Evolutionary conservation across 495 filamentous ascomycete genomes (phyloP), one percentile per base, ranked within the genome.

Genomic region (Apiosordaria backusii): DNA sequence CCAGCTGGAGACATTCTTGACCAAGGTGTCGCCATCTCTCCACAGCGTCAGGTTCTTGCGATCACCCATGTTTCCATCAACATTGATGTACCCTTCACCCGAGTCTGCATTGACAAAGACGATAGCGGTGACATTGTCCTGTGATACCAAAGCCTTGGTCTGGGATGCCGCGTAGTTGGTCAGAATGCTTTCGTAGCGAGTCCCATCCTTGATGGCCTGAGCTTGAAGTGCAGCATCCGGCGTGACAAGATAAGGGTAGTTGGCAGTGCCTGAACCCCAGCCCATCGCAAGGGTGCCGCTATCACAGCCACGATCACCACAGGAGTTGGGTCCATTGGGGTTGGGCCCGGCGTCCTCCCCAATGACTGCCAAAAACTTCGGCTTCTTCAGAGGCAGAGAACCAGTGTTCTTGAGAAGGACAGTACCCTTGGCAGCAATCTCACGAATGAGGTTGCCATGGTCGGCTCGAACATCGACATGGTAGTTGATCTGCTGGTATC

Each of bases 11-110:
- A 96, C 92, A 58, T 87, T 88, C 71, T 87, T 82, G 75, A 99
- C 88, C 50, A 98, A 81, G 0, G 82, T 81, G 57, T 97, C 93
- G 16, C 90, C 92, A 64, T 88, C 86, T 67, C 85, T 78, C 94
- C 95, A 97, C 0, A 97, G 82, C 4, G 93, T 97, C 55, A 99
- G 81, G 78, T 99, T 97, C 70, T 92, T 95, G 62, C 95, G 87
- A 76, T 99, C 95, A 66, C 95, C 95, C 65, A 83, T 79, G 71
- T 98, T 97, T 25, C 88, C 88, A 61, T 96, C 94, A 19, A 96
- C 84, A 18, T 77, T 83, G 72, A 98, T 90, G 77, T 85, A 99
- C 3, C 87, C 92, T 79, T 99, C 95, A 21, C 95, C 95, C 1
- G 88, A 85, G 76, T 96, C 87, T 2, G 93, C 86, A 70, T 96